Evolutionary conservation across 345 rosid genomes (phyloP).

Genomic region (Citrus maxima): DNA sequence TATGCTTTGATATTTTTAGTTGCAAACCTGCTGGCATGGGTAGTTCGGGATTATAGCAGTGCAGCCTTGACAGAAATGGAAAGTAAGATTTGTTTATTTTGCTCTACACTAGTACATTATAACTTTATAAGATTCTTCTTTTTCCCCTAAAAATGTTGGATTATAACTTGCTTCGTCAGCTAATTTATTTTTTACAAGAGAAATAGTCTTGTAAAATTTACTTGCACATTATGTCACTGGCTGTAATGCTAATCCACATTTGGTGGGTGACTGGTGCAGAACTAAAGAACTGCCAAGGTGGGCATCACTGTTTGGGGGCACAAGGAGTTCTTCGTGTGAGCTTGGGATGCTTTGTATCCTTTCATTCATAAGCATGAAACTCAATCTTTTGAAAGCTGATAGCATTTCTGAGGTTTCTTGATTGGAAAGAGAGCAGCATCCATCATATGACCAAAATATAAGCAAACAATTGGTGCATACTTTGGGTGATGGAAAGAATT

Average conservation of each 20-base stretch:
- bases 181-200: background rate
- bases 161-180: background rate
- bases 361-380: constrained; percentile 1
- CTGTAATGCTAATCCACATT: constrained; percentile 13
- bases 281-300: constrained; percentile 67
- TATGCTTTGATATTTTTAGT: constrained; percentile 74
- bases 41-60: constrained; percentile 74
- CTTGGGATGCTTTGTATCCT: constrained; percentile 99
- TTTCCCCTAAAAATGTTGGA: background rate
- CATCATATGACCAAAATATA: background rate
- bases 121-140: background rate
- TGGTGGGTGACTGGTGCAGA: constrained; percentile 39
- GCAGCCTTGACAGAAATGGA: constrained; percentile 60
- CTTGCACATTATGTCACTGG: background rate
- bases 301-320: constrained; percentile 76
- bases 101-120: background rate
- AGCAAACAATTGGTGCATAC: background rate
- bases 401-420: background rate
- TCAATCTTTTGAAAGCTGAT: background rate
- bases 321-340: constrained; percentile 94
- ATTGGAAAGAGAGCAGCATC: background rate
- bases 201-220: background rate
- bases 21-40: constrained; percentile 88
- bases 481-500: background rate
- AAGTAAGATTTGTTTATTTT: constrained; percentile 46